Evolutionary conservation across 768 basidiomycete species (phyloP), one percentile per base, ranked within the genome.

Genomic region (Suillus bovinus): DNA sequence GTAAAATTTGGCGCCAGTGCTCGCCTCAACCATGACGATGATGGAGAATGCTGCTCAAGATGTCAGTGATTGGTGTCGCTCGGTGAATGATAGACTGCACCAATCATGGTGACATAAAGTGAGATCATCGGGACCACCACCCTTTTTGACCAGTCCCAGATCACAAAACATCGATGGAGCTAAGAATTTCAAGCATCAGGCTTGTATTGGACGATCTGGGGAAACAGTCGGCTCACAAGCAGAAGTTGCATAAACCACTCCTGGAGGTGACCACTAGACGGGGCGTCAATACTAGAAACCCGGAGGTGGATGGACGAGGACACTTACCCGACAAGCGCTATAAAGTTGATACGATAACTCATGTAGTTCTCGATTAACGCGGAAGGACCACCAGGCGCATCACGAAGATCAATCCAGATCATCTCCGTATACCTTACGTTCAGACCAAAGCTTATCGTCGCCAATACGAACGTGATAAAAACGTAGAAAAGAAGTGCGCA

Each of bases 341-440:
- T 1, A 33, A 52, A 22, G 22, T 56, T 56, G 24, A 56, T 56
- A 13, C 24, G 55, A 41, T 56, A 39, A 39, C 6, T 20, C 36
- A 56, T 17, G 17, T 56, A 38, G 17, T 8, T 9, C n/a, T 56
- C 38, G 3, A 56, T 56, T 16, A 56, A 17, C 6, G 24, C 27
- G 6, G 13, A 24, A 17, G 55, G 55, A n/a, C 55, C 55, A 20
- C 55, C 55, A 24, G 55, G 55, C 17, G 55, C 24, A 4, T 56
- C 54, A 46, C 71, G 72, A 22, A 66, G 17, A 52, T 71, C 71
- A 33, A 72, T 70, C 55, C 42, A 72, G 0, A 69, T 64, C 72
- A 66, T 60, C 52, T 72, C 58, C 47, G 57, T 71, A 47, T 67
- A 71, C 22, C 63, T 69, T 7, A 60, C 63, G 16, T 69, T 63